phyloP scores from a whole-genome alignment of 1,284 basidiomycete genomes.

The Cryptococcus floricola region DNA sequence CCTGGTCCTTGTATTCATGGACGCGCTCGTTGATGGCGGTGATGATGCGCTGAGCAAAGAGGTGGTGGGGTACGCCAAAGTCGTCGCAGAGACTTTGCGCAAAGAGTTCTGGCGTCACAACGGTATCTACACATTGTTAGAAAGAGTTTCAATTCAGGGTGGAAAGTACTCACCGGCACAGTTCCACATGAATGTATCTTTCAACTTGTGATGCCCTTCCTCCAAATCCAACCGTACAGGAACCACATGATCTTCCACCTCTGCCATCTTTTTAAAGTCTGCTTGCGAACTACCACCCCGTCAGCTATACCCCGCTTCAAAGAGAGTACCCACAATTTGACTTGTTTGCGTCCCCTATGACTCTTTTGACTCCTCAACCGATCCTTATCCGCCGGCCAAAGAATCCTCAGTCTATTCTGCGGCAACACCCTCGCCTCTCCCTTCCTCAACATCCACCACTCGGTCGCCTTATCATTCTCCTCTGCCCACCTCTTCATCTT shows the following conservation, averaged over 20 bases:
- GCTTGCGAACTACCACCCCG: constrained; percentile 23
- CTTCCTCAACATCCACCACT: constrained; percentile 43
- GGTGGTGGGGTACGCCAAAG: constrained; percentile 65
- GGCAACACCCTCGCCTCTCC: constrained; percentile 21
- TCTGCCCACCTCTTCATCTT: constrained; percentile 42
- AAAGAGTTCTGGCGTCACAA: constrained; percentile 84
- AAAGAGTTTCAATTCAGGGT: background rate
- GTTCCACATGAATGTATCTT: constrained; percentile 98
- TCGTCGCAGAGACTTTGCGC: constrained; percentile 89
- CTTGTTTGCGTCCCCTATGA: constrained; percentile 55
- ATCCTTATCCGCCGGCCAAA: constrained; percentile 57
- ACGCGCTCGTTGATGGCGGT: constrained; percentile 86
- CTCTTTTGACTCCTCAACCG: constrained; percentile 50
- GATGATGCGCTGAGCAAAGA: constrained; percentile 70
- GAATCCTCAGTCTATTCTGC: constrained; percentile 60
- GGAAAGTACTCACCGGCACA: constrained; percentile 63
- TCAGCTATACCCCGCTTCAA: constrained; percentile 1
- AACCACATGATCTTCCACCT: constrained; percentile 59
- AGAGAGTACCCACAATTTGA: constrained; percentile 63
- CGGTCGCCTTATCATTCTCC: constrained; percentile 53
- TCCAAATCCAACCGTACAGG: constrained; percentile 95
- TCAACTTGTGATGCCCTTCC: constrained; percentile 79
- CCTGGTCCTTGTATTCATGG: constrained; percentile 53
- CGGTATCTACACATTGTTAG: constrained; percentile 60
- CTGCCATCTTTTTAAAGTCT: constrained; percentile 47